Evolutionary conservation across 2,329 filamentous ascomycete genomes (phyloP).

Genomic region (Sarocladium oryzae): DNA sequence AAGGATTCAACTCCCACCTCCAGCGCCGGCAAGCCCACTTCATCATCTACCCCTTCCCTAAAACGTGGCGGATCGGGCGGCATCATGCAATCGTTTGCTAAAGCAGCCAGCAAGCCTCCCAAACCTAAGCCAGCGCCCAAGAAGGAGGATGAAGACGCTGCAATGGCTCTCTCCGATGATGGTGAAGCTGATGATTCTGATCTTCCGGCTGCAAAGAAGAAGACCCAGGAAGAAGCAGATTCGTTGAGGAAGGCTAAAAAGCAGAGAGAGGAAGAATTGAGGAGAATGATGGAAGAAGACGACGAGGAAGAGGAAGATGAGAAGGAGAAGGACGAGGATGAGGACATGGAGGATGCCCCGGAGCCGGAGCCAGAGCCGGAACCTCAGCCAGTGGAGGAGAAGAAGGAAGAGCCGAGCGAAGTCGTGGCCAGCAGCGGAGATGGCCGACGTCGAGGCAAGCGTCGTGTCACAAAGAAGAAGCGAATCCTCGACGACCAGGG

Average conservation of each 20-base stretch:
- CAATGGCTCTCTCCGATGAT: constrained; percentile 31
- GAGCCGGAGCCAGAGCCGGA: constrained; percentile 32
- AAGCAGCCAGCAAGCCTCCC: constrained; percentile 36
- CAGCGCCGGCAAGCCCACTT: constrained; percentile 21
- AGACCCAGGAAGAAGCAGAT: constrained; percentile 17
- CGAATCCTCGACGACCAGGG: constrained; percentile 82
- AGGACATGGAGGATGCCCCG: constrained; percentile 33
- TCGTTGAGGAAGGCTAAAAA: constrained; percentile 22
- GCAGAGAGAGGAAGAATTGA: constrained; percentile 32
- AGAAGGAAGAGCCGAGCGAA: constrained; percentile 38
- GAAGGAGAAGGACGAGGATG: constrained; percentile 31
- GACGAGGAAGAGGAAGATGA: constrained; percentile 40
- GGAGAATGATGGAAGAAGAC: constrained; percentile 38
- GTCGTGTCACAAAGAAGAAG: constrained; percentile 82
- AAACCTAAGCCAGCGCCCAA: constrained; percentile 41
- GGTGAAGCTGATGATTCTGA: constrained; percentile 34
- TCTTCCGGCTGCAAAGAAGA: constrained; percentile 20
- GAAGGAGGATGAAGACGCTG: constrained; percentile 22
- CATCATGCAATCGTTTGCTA: constrained; percentile 77
- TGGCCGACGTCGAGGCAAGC: constrained; percentile 67
- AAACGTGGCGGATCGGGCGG: constrained; percentile 56
- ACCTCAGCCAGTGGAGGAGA: constrained; percentile 27
- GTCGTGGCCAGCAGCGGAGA: constrained; percentile 45
- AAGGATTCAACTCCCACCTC: constrained; percentile 21
- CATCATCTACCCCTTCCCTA: constrained; percentile 17